phyloP scores from a whole-genome alignment of 345 rosid species.

The Aquilaria yunnanensis region DNA sequence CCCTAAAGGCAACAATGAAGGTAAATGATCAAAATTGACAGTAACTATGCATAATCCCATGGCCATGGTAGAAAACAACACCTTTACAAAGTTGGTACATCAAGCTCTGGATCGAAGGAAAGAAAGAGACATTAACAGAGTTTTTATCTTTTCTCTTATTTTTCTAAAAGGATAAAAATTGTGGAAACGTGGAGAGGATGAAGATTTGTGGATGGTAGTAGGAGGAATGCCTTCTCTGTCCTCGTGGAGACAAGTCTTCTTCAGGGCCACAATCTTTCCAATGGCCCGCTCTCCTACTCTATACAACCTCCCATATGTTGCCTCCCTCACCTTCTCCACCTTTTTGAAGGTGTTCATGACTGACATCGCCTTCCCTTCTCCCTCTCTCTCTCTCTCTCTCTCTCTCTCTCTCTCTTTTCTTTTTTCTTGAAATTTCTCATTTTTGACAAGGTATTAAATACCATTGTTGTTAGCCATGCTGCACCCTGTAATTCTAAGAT shows the following conservation, averaged over 20 bases:
- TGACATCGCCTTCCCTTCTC: slow-evolving; percentile 31
- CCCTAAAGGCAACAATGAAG: too few species aligned
- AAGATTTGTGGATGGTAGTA: slow-evolving; percentile 95
- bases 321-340: slow-evolving; percentile 98
- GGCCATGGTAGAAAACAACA: slow-evolving; percentile 92
- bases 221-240: slow-evolving; percentile 99
- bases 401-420: too few species aligned
- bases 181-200: slow-evolving; percentile 33
- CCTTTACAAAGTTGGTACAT: slow-evolving; percentile 98
- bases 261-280: slow-evolving; percentile 82
- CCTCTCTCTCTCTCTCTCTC: slow-evolving; percentile 26
- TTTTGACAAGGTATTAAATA: too few species aligned
- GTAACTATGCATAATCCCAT: slow-evolving; percentile 89
- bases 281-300: slow-evolving; percentile 93
- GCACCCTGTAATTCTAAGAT: too few species aligned
- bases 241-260: slow-evolving; percentile 96
- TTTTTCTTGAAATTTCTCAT: neutral
- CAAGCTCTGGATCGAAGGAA: slow-evolving; percentile 48
- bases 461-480: too few species aligned
- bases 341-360: slow-evolving; percentile 92
- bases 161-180: neutral
- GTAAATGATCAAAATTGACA: neutral
- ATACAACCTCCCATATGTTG: slow-evolving; percentile 94
- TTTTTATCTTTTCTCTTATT: neutral
- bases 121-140: neutral